phyloP scores from a whole-genome alignment of 1,139 yeast species.

The Schwanniomyces etchellsii region DNA sequence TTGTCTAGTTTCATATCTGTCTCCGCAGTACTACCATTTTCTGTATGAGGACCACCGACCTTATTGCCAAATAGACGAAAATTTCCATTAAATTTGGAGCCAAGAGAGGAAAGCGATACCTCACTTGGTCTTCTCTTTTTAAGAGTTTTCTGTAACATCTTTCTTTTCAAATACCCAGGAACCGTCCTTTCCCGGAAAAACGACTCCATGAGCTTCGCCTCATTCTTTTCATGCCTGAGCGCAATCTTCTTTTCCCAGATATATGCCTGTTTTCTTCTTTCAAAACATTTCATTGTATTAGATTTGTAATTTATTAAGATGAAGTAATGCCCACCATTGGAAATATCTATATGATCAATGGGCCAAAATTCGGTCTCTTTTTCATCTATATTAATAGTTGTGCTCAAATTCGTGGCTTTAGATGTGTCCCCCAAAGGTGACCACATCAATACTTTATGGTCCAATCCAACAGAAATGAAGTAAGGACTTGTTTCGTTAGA shows the following conservation, averaged over 20 bases:
- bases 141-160: conserved; percentile 23
- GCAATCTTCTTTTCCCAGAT: conserved; percentile 42
- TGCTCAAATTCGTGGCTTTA: conserved; percentile 39
- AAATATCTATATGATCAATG: conserved; percentile 52
- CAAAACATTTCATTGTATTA: conserved; percentile 54
- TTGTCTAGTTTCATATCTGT: conserved; percentile 9
- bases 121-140: conserved; percentile 22
- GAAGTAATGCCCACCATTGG: conserved; percentile 55
- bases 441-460: conserved; percentile 69
- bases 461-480: conserved; percentile 67
- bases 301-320: conserved; percentile 49
- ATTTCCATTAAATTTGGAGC: conserved; percentile 27
- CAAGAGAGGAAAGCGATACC: conserved; percentile 15
- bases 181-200: conserved; percentile 55
- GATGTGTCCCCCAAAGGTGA: conserved; percentile 46
- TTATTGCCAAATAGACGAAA: conserved; percentile 19
- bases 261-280: conserved; percentile 46
- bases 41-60: conserved; percentile 6
- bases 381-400: conserved; percentile 27
- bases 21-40: conserved; percentile 6
- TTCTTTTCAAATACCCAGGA: conserved; percentile 45
- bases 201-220: conserved; percentile 43
- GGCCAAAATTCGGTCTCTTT: conserved; percentile 58
- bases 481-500: conserved; percentile 54
- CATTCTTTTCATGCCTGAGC: conserved; percentile 12